Percentiles rank a stretch among this genome's conserved stretches.
These are phyloP conservation scores for Farysia itapuensis DNA, from an alignment of 1,284 basidiomycete species.

Conservation along the genomic window DNA sequence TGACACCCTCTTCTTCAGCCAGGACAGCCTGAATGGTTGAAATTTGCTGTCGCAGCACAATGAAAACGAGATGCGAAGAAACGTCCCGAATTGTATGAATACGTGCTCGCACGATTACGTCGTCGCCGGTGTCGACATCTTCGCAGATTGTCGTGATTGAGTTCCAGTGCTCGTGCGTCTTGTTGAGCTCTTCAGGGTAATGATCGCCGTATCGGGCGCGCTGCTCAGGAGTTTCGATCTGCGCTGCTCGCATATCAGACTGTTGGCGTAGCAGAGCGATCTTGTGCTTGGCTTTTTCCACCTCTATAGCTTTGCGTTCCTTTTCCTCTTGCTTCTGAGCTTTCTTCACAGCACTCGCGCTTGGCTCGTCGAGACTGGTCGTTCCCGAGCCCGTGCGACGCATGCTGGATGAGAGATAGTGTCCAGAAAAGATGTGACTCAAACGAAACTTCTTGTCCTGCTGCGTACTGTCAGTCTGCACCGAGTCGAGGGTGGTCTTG, in stretches of 20 bases:
- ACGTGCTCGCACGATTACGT: constrained; percentile 40
- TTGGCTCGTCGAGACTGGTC: constrained; percentile 26
- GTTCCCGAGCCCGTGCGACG: constrained; percentile 15
- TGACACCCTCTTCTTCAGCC: constrained; percentile 24
- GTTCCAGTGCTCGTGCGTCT: constrained; percentile 20
- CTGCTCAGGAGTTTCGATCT: constrained; percentile 46
- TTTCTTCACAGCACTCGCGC: constrained; percentile 29
- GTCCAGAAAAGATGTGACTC: constrained; percentile 34
- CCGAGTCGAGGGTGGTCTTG: constrained; percentile 22
- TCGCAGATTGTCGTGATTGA: constrained; percentile 21
- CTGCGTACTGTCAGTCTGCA: constrained; percentile 1
- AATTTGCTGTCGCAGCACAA: constrained; percentile 51
- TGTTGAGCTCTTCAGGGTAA: constrained; percentile 27
- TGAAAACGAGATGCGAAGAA: constrained; percentile 48
- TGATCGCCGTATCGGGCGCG: constrained; percentile 40
- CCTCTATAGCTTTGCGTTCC: constrained; percentile 34
- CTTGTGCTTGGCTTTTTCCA: constrained; percentile 13
- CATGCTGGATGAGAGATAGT: constrained; percentile 5
- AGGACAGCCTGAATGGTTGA: constrained; percentile 52
- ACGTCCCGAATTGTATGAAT: constrained; percentile 52
- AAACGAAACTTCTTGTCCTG: constrained; percentile 39
- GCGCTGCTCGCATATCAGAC: constrained; percentile 36
- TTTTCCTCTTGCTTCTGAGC: constrained; percentile 34
- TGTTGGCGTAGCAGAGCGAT: constrained; percentile 30
- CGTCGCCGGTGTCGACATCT: constrained; percentile 26